Base-by-base conservation (phyloP, 2,329 filamentous ascomycete species). In the Aspergillus pseudoterreus region DNA sequence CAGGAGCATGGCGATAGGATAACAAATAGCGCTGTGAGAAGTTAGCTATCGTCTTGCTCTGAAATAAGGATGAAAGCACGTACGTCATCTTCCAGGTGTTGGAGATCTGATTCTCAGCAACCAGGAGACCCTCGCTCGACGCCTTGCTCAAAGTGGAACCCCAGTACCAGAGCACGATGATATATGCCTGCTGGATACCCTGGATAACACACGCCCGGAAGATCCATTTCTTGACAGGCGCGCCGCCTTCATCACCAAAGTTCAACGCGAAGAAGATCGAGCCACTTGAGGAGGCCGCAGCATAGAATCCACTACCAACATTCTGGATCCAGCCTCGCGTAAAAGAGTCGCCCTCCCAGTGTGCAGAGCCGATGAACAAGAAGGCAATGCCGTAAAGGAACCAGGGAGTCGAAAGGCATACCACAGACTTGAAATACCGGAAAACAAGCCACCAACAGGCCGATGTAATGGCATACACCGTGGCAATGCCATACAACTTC, bases 101-200 rank as follows among this genome's bases (percentile, higher is more conserved):
- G 4, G 70, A 71, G 43, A 76, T 67, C 27, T 53, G 53, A 0
- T 68, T 57, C 50, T 72, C 66, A 27, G 64, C 57, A 53, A 68
- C 63, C 1, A 71, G 63, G 43, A 73, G 62, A 10, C 76, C 78
- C 17, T 69, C 70, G 15, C 71, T 63, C 10, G 72, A 74, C 1
- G 71, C 64, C 47, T 71, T 71, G 14, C 78, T 77, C 42, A 84
- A 71, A 51, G 78, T 74, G 6, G 77, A 76, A 24, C 84, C 84
- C 84, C 84, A 87, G 63, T 82, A 86, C 83, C 83, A 87, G 10
- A 87, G 75, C 6, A 76, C 80, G 21, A 83, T 78, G 46, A 85
- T 76, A 64, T 86, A 87, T 54, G 83, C 73, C 62, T 87, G 84
- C 61, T 86, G 84, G 6, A 82, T 83, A 38, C 84, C 84, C 64